Percentiles rank a stretch among this genome's conserved stretches.
These are phyloP conservation scores for Ophiocordyceps camponoti-saundersi DNA, from an alignment of 2,329 filamentous ascomycete species.

Conservation along the genomic window DNA sequence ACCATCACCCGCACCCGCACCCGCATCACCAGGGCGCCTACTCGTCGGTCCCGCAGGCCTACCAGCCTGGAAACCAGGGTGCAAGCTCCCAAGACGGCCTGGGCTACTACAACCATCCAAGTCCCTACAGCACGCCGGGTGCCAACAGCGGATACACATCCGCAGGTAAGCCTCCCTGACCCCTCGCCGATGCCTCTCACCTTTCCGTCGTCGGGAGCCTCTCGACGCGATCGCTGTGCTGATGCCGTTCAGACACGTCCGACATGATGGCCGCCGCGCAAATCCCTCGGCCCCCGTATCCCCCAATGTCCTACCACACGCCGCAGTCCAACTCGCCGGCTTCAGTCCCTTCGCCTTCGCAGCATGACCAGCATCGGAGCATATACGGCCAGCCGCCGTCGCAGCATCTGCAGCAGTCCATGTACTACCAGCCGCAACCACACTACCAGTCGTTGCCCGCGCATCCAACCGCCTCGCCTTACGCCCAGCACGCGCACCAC, in stretches of 20 bases:
- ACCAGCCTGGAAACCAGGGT: constrained; percentile 48
- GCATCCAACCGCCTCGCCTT: constrained; percentile 42
- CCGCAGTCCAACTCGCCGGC: constrained; percentile 90
- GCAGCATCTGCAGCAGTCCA: constrained; percentile 62
- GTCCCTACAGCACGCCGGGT: constrained; percentile 69
- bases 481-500: constrained; percentile 37
- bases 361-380: constrained; percentile 76
- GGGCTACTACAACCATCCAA: constrained; percentile 63
- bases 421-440: constrained; percentile 54
- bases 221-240: constrained; percentile 5
- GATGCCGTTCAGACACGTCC: constrained; percentile 30
- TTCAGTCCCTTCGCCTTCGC: constrained; percentile 76
- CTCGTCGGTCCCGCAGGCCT: constrained; percentile 47
- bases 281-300: constrained; percentile 66
- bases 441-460: constrained; percentile 51
- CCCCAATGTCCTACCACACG: constrained; percentile 80
- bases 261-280: constrained; percentile 50
- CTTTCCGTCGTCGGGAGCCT: constrained; percentile 1
- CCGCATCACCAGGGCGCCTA: constrained; percentile 50
- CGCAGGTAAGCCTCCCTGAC: constrained; percentile 44
- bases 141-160: constrained; percentile 72
- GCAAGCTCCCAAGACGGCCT: constrained; percentile 47
- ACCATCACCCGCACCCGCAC: constrained; percentile 32
- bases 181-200: not conserved
- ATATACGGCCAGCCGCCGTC: constrained; percentile 69